Base-by-base conservation (phyloP, 2,329 filamentous ascomycete species). In the Dissoconium aciculare region DNA sequence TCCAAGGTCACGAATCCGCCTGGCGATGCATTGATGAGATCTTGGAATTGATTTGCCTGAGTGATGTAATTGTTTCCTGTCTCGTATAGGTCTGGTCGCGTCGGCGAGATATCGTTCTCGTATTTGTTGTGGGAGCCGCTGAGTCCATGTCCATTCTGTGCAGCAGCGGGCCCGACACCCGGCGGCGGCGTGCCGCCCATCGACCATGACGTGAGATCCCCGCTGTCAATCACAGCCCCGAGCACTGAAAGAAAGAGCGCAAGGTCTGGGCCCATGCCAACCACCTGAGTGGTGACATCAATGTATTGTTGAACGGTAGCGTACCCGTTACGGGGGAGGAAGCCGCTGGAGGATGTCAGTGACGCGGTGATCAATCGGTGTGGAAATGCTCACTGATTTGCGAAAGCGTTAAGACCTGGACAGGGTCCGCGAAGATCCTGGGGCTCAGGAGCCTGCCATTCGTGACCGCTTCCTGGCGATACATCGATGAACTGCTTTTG, bases 41-140 rank as follows among this genome's bases (percentile, higher is more conserved):
- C 33, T 25, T 52, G 43, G 39, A 49, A 50, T 19, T 48, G 41
- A 15, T 31, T 17, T 19, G 44, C 35, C 26, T 43, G 35, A 5
- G 45, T 35, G 4, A 42, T 39, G 34, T 42, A 48, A 27, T 49
- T 43, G 36, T 50, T 44, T 17, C 47, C 49, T 4, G 32, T 34
- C 27, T 43, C 33, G 34, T 52, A 54, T 4, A 53, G 29, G 23
- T 56, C 51, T 30, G 44, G 47, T n/a, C 53, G 39, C 5, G 45
- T 49, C 3, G 52, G 51, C 3, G 48, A 52, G 23, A 28, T 43
- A 32, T 56, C 53, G 10, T 41, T 38, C 39, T 56, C 53, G 29
- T 54, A 55, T 26, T 47, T 47, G 38, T 52, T 52, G 43, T 56
- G 53, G 15, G 41, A 45, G 16, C 43, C 44, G 4, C 30, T 23